A percentile compares a stretch with the other conserved stretches of the same genome.
These are phyloP conservation scores for Geotrichum australiense DNA, from an alignment of 1,139 yeast species.

Conservation along the genomic window DNA sequence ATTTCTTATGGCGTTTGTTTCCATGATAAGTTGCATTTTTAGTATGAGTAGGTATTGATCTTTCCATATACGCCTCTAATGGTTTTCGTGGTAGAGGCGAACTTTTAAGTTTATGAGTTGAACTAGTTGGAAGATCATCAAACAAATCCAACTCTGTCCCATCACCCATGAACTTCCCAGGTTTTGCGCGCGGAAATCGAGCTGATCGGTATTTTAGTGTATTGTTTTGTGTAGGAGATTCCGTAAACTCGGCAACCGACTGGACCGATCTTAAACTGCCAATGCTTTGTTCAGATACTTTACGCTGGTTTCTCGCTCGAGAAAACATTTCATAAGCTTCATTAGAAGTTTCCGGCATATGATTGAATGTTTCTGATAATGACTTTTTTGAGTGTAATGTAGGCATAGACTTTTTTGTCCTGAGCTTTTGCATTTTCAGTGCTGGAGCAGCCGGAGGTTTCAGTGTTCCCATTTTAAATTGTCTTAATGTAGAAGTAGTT, in stretches of 20 bases:
- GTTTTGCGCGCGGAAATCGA: conserved; percentile 20
- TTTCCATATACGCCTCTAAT: conserved; percentile 15
- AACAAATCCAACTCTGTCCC: conserved; percentile 33
- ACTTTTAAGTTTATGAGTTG: too few species aligned
- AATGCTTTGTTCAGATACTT: conserved; percentile 6
- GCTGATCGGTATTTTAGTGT: conserved; percentile 15
- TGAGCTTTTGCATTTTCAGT: conserved; percentile 9
- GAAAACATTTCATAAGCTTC: conserved; percentile 10
- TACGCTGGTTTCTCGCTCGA: background rate
- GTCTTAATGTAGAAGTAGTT: background rate
- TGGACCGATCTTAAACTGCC: conserved; percentile 7
- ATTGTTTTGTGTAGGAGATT: conserved; percentile 6
- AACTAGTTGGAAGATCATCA: conserved; percentile 29
- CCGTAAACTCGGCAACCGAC: conserved; percentile 9
- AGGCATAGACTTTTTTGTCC: conserved; percentile 16
- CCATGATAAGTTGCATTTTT: conserved; percentile 1
- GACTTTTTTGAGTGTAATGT: conserved; percentile 7
- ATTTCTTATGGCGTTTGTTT: background rate
- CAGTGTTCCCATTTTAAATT: background rate
- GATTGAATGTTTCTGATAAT: conserved; percentile 1
- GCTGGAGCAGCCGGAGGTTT: conserved; percentile 1
- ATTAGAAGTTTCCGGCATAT: conserved; percentile 12
- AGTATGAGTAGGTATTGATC: conserved; percentile 5
- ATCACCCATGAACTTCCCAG: conserved; percentile 28
- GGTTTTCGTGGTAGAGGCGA: conserved; percentile 5